These are phyloP conservation scores for Hortiboletus rubellus DNA, from an alignment of 1,284 basidiomycete genomes.

Conservation along the genomic window DNA sequence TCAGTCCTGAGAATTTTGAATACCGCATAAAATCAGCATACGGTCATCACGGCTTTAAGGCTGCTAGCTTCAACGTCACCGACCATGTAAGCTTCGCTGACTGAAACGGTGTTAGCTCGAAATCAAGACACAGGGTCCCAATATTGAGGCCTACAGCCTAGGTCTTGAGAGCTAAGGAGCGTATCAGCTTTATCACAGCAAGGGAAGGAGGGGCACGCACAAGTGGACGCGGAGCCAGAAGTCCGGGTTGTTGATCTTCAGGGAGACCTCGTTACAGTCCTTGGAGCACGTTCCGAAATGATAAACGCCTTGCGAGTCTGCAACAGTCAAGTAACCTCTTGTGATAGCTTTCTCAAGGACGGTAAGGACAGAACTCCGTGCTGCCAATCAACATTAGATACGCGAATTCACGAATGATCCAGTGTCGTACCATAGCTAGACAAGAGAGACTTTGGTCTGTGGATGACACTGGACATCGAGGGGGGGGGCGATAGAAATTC, in stretches of 20 bases:
- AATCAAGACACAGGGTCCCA: constrained; percentile 4
- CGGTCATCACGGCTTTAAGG: constrained; percentile 77
- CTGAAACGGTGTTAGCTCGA: constrained; percentile 39
- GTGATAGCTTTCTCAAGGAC: constrained; percentile 59
- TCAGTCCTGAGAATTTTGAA: constrained; percentile 16
- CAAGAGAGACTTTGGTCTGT: constrained; percentile 32
- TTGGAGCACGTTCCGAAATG: constrained; percentile 57
- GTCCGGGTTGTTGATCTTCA: constrained; percentile 66
- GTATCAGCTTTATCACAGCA: constrained; percentile 14
- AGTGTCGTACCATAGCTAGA: constrained; percentile 26
- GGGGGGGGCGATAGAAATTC: constrained; percentile 36
- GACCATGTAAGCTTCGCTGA: constrained; percentile 89
- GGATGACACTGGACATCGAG: constrained; percentile 33
- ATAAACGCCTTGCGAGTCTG: constrained; percentile 57
- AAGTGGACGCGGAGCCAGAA: constrained; percentile 81
- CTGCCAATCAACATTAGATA: constrained; percentile 36
- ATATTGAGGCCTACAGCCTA: constrained; percentile 58
- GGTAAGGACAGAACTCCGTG: constrained; percentile 61
- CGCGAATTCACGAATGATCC: neutral
- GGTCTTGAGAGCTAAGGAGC: constrained; percentile 57
- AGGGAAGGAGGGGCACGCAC: constrained; percentile 41
- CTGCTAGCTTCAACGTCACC: constrained; percentile 75
- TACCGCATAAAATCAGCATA: constrained; percentile 40
- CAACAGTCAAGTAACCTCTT: constrained; percentile 60
- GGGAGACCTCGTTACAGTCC: constrained; percentile 56